Evolutionary conservation across 176 grass and related monocot genomes (phyloP).

Genomic region (Carex kokanica): DNA sequence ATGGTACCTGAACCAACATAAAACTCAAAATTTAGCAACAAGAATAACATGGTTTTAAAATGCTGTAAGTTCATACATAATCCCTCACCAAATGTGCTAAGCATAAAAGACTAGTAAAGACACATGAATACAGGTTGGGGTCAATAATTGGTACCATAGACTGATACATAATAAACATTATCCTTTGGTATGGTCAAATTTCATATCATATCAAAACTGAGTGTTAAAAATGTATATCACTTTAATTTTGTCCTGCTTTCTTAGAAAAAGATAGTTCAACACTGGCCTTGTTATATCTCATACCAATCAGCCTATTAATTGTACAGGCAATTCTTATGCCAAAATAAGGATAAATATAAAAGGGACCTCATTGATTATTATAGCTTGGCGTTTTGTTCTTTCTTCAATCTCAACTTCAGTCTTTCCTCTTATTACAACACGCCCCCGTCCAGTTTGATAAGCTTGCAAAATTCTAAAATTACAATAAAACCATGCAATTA

Average conservation of each 20-base stretch:
- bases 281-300: background rate
- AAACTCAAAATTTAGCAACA: background rate
- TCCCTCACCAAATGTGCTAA: background rate
- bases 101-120: background rate
- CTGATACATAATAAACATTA: background rate
- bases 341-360: slow-evolving; percentile 16
- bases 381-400: slow-evolving; percentile 68
- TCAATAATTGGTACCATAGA: background rate
- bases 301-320: slow-evolving; percentile 15
- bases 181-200: background rate
- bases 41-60: background rate
- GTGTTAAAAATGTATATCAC: background rate
- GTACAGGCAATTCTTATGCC: background rate
- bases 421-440: slow-evolving; percentile 86
- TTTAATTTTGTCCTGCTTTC: background rate
- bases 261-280: slow-evolving; percentile 6
- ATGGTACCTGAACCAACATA: slow-evolving; percentile 63
- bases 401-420: slow-evolving; percentile 74
- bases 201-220: background rate
- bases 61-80: background rate
- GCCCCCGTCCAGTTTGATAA: slow-evolving; percentile 76
- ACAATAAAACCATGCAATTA: slow-evolving; percentile 12
- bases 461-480: slow-evolving; percentile 79
- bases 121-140: background rate
- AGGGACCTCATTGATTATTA: slow-evolving; percentile 92